A percentile compares a stretch with the other conserved stretches of the same genome.
Evolutionary conservation across 2,329 filamentous ascomycete genomes (phyloP).

Genomic region (Aureobasidium mangrovei): DNA sequence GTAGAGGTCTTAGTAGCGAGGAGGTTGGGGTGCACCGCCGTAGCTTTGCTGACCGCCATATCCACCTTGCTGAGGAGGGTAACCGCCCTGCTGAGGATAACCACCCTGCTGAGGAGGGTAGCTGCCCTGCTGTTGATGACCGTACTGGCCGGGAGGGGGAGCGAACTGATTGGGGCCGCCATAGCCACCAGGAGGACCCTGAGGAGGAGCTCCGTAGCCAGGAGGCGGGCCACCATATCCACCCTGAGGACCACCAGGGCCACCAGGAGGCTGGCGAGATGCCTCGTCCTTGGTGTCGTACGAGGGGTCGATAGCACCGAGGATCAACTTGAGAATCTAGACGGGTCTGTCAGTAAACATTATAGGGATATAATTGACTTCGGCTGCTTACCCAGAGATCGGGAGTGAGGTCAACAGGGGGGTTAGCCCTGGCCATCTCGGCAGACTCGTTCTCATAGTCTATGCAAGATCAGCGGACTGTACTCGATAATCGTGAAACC

Average conservation of each 20-base stretch:
- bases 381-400: slow-evolving; percentile 47
- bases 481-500: background rate
- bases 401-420: slow-evolving; percentile 54
- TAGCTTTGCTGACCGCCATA: slow-evolving; percentile 19
- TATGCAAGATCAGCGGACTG: slow-evolving; percentile 22
- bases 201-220: slow-evolving; percentile 22
- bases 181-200: slow-evolving; percentile 18
- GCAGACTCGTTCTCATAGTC: slow-evolving; percentile 61
- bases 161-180: slow-evolving; percentile 20
- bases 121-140: slow-evolving; percentile 18
- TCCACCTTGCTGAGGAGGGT: slow-evolving; percentile 18
- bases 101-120: slow-evolving; percentile 18
- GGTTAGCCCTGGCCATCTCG: slow-evolving; percentile 54
- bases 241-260: slow-evolving; percentile 25
- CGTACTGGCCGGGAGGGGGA: slow-evolving; percentile 22
- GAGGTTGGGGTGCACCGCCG: slow-evolving; percentile 14
- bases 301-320: slow-evolving; percentile 57
- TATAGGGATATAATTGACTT: background rate
- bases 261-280: slow-evolving; percentile 21
- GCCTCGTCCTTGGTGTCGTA: slow-evolving; percentile 60
- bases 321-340: slow-evolving; percentile 54
- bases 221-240: slow-evolving; percentile 23
- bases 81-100: slow-evolving; percentile 17
- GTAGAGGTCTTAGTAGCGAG: slow-evolving; percentile 4
- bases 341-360: background rate